Conservation (phyloP, 805 yeast species). For the Wickerhamomyces sydowiorum region DNA sequence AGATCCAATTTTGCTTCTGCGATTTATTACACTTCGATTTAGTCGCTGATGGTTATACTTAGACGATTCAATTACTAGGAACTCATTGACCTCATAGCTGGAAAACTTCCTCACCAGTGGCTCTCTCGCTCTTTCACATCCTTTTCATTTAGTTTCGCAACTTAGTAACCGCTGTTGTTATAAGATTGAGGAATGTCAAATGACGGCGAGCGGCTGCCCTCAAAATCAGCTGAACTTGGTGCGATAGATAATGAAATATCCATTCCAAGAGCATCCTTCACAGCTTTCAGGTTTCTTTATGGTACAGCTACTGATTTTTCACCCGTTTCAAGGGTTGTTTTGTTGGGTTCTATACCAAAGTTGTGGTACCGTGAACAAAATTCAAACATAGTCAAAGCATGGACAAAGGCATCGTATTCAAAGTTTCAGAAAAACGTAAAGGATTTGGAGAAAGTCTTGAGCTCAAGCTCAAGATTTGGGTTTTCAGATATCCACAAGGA, state of each 20-base stretch:
- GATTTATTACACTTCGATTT: no score
- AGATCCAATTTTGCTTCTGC: no score
- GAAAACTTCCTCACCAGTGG: no score
- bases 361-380: conserved; percentile 43
- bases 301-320: conserved; percentile 43
- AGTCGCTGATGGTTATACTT: no score
- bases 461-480: conserved; percentile 4
- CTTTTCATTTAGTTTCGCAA: no score
- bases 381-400: conserved; percentile 13
- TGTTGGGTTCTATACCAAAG: conserved; percentile 56
- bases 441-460: conserved; percentile 3
- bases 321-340: conserved; percentile 38
- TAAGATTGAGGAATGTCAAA: background rate
- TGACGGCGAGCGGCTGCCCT: background rate
- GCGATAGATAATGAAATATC: background rate
- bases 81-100: no score
- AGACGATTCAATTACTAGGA: no score
- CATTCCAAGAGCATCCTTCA: conserved; percentile 51
- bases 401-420: background rate
- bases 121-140: no score
- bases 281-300: conserved; percentile 54
- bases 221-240: background rate
- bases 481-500: background rate
- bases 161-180: no score
- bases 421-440: conserved; percentile 1